Evolutionary conservation across 768 basidiomycete genomes (phyloP), one percentile per base, ranked within the genome.

Genomic region (Antrodiella citrinella): DNA sequence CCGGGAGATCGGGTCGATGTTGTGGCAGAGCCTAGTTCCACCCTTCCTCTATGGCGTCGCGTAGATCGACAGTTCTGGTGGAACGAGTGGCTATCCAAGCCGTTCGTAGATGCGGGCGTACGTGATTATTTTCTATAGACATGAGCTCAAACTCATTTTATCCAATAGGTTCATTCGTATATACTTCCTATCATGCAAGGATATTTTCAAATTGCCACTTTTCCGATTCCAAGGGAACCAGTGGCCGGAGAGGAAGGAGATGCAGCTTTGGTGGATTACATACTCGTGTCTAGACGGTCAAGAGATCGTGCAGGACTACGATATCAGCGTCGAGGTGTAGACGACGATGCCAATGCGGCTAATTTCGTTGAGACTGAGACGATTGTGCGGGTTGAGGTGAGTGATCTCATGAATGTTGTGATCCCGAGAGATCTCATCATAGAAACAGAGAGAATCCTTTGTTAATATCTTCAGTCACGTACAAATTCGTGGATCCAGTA

Each of bases 291-390:
- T 2, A 75, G 96, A 38, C 72, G 96, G 11, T 91, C 91, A 40
- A 77, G 85, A 55, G 82, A 97, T 64, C 79, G 96, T 42, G 91
- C 94, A 4, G 96, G 96, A 1, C 70, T 98, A 57, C 75, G 96
- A 41, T 99, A 95, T 67, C 96, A 98, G 65, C 78, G 96, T 40
- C 74, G 96, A 59, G 96, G 96, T 1, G 81, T 97, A 47, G 94
- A 98, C 59, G 91, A 94, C 54, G 84, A 89, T 51, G 91, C 92
- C 4, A 78, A 90, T 62, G 94, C 93, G 3, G 94, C 92, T 1
- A 98, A 98, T 67, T 93, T 97, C 61, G 92, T 97, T 2, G 91
- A 97, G 67, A 92, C 91, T 0, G 94, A 97, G 69, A 86, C 89
- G 2, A 82, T 95, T 47, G 80, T 90, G 72, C 74, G 82, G 40